Base-by-base conservation (phyloP, 129 eudicot genomes). In the Artemisia tridentata region DNA sequence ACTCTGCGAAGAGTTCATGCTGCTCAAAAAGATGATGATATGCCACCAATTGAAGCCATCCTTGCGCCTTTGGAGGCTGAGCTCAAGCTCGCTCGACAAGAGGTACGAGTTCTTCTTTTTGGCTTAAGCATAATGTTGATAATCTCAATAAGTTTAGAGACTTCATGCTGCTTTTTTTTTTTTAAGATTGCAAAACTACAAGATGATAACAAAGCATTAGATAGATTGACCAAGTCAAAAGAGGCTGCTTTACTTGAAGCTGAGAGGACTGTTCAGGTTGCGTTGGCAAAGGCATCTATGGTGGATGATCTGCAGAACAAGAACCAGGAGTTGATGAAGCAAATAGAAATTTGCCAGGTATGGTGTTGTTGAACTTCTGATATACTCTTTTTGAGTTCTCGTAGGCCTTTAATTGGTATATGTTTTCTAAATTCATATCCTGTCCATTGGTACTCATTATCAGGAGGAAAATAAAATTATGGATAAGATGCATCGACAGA, bases 21-120 rank as follows among this genome's bases (percentile, higher is more conserved):
- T 70, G 95, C 87, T 66, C 95, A 90, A 78, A 90, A 90, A 73
- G 97, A 90, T 80, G 97, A 90, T 74, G 97, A 91, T 72, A 91
- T 91, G 97, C 97, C 96, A 73, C 97, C 97, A 17, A 91, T 91
- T 74, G 97, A 91, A 79, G 97, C 96, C 69, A 91, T 91, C 41
- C 85, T 91, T 68, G 92, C 96, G 60, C 97, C 97, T 14, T 59
- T 91, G 86, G 97, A 91, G 77, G 97, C 97, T 64, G 97, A 91
- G 82, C 96, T 91, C 68, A 91, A 91, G 80, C 90, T 91, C 20
- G 81, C 96, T 69, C 86, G 96, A 11, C 95, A 69, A 67, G 97
- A 91, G 91, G 97, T 88, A 64, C 48, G 75, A 23, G 16, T 58
- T 29, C 47, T 43, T n/a, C 23, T 57, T 76, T 61, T 65, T 77